Evolutionary conservation across 148 eudicot species (phyloP), one percentile per base, ranked within the genome.

Genomic region (Cornus suecica): DNA sequence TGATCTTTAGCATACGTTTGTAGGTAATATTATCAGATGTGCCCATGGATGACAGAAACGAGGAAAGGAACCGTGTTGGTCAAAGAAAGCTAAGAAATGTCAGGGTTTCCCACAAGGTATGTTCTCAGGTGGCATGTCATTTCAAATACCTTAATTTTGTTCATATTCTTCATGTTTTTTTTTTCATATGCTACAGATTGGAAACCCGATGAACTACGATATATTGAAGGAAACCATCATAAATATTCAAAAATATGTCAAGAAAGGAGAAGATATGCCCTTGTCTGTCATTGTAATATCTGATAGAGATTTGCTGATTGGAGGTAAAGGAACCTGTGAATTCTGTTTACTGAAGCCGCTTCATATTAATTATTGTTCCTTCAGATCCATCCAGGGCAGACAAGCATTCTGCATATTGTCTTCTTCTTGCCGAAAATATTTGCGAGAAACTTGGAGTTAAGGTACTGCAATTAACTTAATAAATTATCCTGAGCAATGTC

Each of bases 1-100:
- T 11, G 28, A 28, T 65, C 28, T 20, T 58, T 58, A n/a, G 8
- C 48, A 18, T 56, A 52, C 41, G 48, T 41, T 14, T 85, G 77
- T 81, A 95, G 99, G 97, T 91, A 83, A 84, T 93, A 72, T 83
- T 95, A 80, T 90, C 99, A 60, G 94, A 92, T 79, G 94, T 87
- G 52, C 90, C 97, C 22, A 74, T 87, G 79, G 88, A 82, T 61
- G 88, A 95, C 37, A 86, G 97, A 82, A 79, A 79, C 64, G 83
- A 69, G 68, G 81, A 83, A 58, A 82, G 76, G 75, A 65, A 72
- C 34, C 75, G 79, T 75, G 73, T 78, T 79, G 86, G 87, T 80
- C 88, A 78, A 71, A 79, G 82, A 74, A 83, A 90, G 81, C 90
- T 93, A 11, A 83, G 87, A 76, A 81, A 95, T 73, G 72, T 95